Evolutionary conservation across 768 basidiomycete species (phyloP).

Genomic region (Crepidotus variabilis): DNA sequence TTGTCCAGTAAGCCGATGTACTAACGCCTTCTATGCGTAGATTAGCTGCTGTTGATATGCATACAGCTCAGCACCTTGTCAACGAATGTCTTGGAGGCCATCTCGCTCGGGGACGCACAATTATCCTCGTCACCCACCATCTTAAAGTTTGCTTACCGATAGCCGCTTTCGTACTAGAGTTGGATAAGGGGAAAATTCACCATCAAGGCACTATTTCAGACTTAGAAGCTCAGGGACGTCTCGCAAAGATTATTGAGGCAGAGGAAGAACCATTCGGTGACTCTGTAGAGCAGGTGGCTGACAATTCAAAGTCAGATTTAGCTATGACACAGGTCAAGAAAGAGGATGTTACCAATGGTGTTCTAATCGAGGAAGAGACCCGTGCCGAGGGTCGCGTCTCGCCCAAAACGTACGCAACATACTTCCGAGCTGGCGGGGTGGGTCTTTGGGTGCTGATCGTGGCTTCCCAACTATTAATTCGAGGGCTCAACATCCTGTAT

Average conservation of each 20-base stretch:
- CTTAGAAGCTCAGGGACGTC: constrained; percentile 36
- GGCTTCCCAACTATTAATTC: constrained; percentile 48
- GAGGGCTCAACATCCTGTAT: constrained; percentile 50
- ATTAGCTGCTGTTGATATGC: constrained; percentile 73
- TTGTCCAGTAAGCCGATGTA: not conserved
- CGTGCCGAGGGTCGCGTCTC: constrained; percentile 67
- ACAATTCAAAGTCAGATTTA: not conserved
- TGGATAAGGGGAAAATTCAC: constrained; percentile 44
- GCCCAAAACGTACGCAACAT: constrained; percentile 54
- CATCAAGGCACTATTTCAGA: constrained; percentile 49
- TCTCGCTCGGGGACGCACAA: constrained; percentile 61
- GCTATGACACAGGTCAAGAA: constrained; percentile 6
- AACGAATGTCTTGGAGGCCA: constrained; percentile 57
- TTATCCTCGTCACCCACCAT: constrained; percentile 84
- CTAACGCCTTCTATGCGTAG: constrained; percentile 28
- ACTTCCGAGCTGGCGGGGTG: constrained; percentile 59
- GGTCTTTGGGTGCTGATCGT: constrained; percentile 52
- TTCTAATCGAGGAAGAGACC: constrained; percentile 58
- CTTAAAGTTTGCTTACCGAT: constrained; percentile 66
- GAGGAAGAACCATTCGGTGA: constrained; percentile 36
- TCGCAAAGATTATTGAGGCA: constrained; percentile 41
- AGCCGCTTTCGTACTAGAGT: constrained; percentile 64
- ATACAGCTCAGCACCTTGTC: constrained; percentile 70
- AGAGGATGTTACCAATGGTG: constrained; percentile 29
- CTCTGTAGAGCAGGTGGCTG: not conserved